phyloP scores from a whole-genome alignment of 345 rosid genomes.

The Nephelium lappaceum region DNA sequence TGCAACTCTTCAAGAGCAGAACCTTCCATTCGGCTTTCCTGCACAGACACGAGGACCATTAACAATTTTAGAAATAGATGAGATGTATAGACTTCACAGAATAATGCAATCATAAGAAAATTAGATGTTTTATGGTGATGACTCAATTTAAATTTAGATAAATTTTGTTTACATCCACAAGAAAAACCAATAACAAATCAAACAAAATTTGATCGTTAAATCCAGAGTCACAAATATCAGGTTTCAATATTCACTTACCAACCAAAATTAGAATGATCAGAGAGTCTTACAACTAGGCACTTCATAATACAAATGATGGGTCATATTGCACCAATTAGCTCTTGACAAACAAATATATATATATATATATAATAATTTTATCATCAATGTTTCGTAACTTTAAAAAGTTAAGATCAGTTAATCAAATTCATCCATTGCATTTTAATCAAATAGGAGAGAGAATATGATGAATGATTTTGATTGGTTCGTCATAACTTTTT shows the following conservation, averaged over 20 bases:
- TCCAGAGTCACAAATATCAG: neutral
- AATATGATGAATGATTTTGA: no score
- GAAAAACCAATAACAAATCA: neutral
- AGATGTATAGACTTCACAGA: neutral
- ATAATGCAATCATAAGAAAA: neutral
- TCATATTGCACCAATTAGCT: neutral
- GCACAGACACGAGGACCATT: constrained; percentile 18
- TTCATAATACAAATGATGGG: neutral
- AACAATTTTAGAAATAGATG: neutral
- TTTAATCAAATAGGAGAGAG: no score
- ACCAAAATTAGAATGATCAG: neutral
- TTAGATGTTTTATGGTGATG: neutral
- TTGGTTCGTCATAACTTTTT: no score
- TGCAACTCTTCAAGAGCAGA: constrained; percentile 58
- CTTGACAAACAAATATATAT: no score
- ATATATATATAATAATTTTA: no score
- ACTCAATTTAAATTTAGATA: neutral
- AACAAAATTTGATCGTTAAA: neutral
- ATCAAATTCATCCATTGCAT: no score
- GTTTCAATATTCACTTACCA: neutral
- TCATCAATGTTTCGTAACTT: no score
- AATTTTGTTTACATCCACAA: neutral
- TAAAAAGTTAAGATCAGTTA: no score
- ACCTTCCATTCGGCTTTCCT: constrained; percentile 63
- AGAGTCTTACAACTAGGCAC: neutral